These are phyloP conservation scores for Rhodosporidiobolus sp. DNA, from an alignment of 768 basidiomycete species.

Conservation along the genomic window DNA sequence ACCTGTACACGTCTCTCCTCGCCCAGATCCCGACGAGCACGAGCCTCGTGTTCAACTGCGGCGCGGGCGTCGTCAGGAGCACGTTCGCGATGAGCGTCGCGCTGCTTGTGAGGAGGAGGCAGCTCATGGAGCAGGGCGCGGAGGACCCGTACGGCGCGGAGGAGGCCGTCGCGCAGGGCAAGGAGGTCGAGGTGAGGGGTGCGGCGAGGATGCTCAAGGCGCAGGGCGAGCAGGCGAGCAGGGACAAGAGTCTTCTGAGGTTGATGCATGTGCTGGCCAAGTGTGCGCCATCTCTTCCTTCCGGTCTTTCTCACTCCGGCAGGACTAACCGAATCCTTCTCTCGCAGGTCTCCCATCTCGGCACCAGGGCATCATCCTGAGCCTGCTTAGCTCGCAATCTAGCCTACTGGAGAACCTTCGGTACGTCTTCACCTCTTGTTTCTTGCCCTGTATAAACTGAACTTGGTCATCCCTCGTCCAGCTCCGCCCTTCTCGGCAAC, in stretches of 20 bases:
- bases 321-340: too few relatives aligned
- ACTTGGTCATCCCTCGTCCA: conserved; percentile 39
- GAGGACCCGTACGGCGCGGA: conserved; percentile 67
- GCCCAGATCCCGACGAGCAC: conserved; percentile 70
- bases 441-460: not conserved
- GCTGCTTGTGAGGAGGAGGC: conserved; percentile 74
- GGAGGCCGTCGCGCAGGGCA: not conserved
- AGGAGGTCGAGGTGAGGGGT: not conserved
- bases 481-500: conserved; percentile 86
- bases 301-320: too few relatives aligned
- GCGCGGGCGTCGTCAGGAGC: conserved; percentile 85
- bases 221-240: conserved; percentile 47
- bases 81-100: conserved; percentile 98
- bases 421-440: not conserved
- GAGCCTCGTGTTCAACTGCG: conserved; percentile 88
- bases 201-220: conserved; percentile 48
- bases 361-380: conserved; percentile 53
- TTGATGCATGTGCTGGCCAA: conserved; percentile 49
- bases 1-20: conserved; percentile 82
- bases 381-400: conserved; percentile 76
- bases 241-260: conserved; percentile 47
- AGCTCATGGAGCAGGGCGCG: conserved; percentile 62
- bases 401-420: conserved; percentile 67
- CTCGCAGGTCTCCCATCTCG: conserved; percentile 17
- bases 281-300: conserved; percentile 49